Conservation (phyloP, 2,329 filamentous ascomycete species). For the Botrytis byssoidea region DNA sequence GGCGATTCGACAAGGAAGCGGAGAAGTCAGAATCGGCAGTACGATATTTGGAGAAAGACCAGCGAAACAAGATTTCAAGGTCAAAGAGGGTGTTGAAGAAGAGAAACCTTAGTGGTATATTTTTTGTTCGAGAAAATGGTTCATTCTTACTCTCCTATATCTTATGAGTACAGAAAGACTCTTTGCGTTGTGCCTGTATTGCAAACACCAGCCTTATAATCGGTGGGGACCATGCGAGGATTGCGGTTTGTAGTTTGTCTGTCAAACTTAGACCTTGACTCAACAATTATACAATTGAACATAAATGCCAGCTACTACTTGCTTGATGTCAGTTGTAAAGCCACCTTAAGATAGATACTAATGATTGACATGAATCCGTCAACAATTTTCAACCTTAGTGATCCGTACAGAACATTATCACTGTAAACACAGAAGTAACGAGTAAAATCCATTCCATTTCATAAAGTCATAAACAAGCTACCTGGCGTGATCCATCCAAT, state of each 20-base stretch:
- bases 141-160: background rate
- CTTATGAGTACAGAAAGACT: background rate
- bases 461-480: background rate
- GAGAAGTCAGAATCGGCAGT: slow-evolving; percentile 88
- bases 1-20: slow-evolving; percentile 78
- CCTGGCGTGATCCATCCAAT: background rate
- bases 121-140: background rate
- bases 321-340: background rate
- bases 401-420: background rate
- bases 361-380: background rate
- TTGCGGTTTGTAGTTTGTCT: background rate
- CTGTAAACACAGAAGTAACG: background rate
- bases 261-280: background rate
- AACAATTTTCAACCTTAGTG: background rate
- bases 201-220: background rate
- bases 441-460: background rate
- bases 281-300: background rate
- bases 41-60: slow-evolving; percentile 89
- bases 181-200: background rate
- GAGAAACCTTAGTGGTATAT: slow-evolving; percentile 19
- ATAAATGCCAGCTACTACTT: background rate
- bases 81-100: slow-evolving; percentile 27
- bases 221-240: background rate
- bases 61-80: slow-evolving; percentile 32
- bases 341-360: too few species aligned